Evolutionary conservation across 2,329 filamentous ascomycete genomes (phyloP), one percentile per base, ranked within the genome.

Genomic region (Orbilia quercus): DNA sequence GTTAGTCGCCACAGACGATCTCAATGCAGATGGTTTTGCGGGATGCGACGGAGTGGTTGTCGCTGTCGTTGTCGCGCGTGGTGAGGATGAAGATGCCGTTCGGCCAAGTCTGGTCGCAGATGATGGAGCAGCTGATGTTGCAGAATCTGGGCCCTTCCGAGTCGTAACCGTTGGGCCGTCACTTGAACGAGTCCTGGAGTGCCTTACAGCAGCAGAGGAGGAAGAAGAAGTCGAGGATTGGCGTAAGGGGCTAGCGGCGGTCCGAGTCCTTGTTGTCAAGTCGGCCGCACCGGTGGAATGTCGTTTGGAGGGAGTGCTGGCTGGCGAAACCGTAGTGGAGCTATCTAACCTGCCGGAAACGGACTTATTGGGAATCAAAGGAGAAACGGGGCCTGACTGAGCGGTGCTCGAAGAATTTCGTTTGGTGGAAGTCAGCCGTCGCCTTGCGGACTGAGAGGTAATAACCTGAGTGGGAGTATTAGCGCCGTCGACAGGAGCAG

Each of bases 221-320:
- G 67, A 71, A 36, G 57, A 72, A 31, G 67, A 60, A 28, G 38
- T 53, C 18, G 65, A 67, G 36, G 53, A 40, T 42, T 67, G 63
- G 55, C 55, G 66, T 71, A 72, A 72, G 67, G 67, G 67, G 67
- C 53, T 64, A 60, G 60, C 59, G 62, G 67, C 44, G 48, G 60
- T 9, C 38, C 60, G 51, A 38, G 67, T 31, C 40, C 60, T 65
- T 51, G 51, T 60, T 25, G 59, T 55, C 45, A 65, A 42, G 53
- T 72, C 67, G 16, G 47, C 45, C 42, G 51, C 59, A 38, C 34
- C 53, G 18, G 60, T 59, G 59, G 67, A 72, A 65, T 72, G 67
- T 18, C 67, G 59, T 59, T 72, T 72, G 53, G 28, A 54, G 48
- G 67, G 53, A 44, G 67, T 48, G 45, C 54, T 65, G 38, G 55